Conservation (phyloP, 495 filamentous ascomycete species). For the Jackrogersella minutella region DNA sequence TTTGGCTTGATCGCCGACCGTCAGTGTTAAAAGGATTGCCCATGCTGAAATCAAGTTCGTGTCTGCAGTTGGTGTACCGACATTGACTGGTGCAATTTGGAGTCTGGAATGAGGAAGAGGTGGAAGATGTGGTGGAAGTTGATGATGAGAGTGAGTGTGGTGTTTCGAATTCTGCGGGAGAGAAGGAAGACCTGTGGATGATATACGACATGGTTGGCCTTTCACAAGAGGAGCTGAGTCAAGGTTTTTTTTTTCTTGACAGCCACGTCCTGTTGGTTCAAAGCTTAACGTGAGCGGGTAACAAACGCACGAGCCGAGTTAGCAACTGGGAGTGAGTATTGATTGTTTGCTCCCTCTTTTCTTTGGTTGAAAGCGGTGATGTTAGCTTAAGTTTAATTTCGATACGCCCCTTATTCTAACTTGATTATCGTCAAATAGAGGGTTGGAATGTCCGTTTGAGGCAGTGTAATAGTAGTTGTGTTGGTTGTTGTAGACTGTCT, state of each 20-base stretch:
- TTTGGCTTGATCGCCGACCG: background rate
- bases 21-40: conserved; percentile 20
- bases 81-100: conserved; percentile 11
- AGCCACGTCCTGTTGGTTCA: background rate
- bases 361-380: background rate
- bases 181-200: background rate
- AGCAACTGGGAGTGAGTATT: no score
- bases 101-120: conserved; percentile 1
- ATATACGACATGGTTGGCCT: conserved; percentile 4
- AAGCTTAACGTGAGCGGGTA: background rate
- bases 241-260: no score
- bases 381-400: background rate
- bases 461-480: background rate
- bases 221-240: background rate
- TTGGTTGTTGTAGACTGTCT: background rate
- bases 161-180: background rate
- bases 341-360: background rate
- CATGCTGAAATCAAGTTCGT: conserved; percentile 23
- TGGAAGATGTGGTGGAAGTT: background rate
- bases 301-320: background rate
- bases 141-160: background rate
- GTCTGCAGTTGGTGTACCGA: conserved; percentile 6
- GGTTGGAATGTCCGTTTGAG: background rate
- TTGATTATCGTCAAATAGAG: background rate
- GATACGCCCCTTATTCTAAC: background rate